Conservation (phyloP, 345 rosid genomes). For the Geranium brycei region DNA sequence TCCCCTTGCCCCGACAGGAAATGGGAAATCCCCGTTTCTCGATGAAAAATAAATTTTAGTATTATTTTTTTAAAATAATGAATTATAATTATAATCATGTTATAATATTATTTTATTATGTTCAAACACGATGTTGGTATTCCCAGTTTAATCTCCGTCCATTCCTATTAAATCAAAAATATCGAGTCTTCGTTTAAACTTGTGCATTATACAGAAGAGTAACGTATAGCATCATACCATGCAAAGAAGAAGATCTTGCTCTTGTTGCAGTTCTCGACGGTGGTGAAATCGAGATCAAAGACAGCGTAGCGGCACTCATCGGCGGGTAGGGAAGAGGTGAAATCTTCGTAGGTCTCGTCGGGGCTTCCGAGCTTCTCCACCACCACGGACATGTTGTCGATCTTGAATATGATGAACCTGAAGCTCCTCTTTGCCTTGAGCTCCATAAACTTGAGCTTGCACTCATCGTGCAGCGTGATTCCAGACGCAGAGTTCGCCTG, state of each 20-base stretch:
- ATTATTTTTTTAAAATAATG: too few relatives aligned
- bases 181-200: neutral
- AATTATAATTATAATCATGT: too few relatives aligned
- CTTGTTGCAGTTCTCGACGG: conserved; percentile 55
- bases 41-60: too few relatives aligned
- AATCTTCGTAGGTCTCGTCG: conserved; percentile 37
- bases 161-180: too few relatives aligned
- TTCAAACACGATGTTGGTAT: too few relatives aligned
- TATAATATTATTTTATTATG: too few relatives aligned
- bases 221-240: conserved; percentile 30
- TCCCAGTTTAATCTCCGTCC: too few relatives aligned
- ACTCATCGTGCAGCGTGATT: conserved; percentile 56
- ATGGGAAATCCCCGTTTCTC: too few relatives aligned
- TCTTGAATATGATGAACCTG: conserved; percentile 63
- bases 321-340: conserved; percentile 34
- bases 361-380: conserved; percentile 55
- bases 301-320: conserved; percentile 67
- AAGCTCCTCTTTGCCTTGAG: conserved; percentile 51
- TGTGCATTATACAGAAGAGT: neutral
- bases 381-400: conserved; percentile 42
- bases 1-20: too few relatives aligned
- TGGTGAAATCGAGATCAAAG: conserved; percentile 56
- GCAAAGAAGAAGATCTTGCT: conserved; percentile 75
- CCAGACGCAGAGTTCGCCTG: conserved; percentile 69
- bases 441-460: conserved; percentile 56